Evolutionary conservation across 306 rosid genomes (phyloP).

Genomic region (Dalbergia cochinchinensis): DNA sequence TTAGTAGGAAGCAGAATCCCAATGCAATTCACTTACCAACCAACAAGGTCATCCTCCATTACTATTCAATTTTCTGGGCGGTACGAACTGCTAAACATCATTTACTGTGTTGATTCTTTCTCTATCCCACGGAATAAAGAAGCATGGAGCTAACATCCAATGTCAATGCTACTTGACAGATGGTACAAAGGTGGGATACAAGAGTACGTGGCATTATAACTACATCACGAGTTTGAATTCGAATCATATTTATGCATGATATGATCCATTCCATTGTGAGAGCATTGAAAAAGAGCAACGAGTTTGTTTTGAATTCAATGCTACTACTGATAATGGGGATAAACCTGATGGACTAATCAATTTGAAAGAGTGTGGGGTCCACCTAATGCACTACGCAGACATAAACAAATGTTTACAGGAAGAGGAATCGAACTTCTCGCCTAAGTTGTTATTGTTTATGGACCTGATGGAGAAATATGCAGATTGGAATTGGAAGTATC

Average conservation of each 20-base stretch:
- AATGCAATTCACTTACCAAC: not conserved
- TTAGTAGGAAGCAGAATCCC: constrained; percentile 9
- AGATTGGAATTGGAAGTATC: not conserved
- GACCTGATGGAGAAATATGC: too few relatives aligned
- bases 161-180: not conserved
- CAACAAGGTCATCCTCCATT: not conserved
- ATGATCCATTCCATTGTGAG: constrained; percentile 1
- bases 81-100: not conserved
- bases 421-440: too few relatives aligned
- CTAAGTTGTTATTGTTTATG: too few relatives aligned
- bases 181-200: not conserved
- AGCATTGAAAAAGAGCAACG: not conserved
- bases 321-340: not conserved
- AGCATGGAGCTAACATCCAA: not conserved
- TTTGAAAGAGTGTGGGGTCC: constrained; percentile 13
- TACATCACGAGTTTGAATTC: not conserved
- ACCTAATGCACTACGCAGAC: not conserved
- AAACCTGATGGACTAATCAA: not conserved
- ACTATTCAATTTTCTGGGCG: not conserved
- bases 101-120: constrained; percentile 10
- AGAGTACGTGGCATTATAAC: not conserved
- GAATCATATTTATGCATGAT: constrained; percentile 24
- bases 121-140: not conserved
- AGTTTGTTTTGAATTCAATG: not conserved
- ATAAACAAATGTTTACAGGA: not conserved